A percentile compares a stretch with the other conserved stretches of the same genome.
phyloP scores from a whole-genome alignment of 2,329 filamentous ascomycete species.

The Penicillium sp. region DNA sequence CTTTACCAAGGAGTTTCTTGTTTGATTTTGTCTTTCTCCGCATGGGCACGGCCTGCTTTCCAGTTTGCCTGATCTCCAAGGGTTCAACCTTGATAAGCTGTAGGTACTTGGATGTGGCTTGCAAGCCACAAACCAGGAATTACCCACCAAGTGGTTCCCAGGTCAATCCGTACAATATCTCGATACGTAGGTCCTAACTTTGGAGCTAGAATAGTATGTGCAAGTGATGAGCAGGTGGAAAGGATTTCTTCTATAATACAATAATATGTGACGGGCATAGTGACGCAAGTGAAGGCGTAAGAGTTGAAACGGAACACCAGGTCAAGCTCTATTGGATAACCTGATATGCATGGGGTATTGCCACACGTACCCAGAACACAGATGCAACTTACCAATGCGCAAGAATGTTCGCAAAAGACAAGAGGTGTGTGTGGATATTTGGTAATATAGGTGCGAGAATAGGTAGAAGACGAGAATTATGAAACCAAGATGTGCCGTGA shows the following conservation, averaged over 20 bases:
- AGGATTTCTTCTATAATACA: neutral
- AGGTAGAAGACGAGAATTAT: constrained; percentile 13
- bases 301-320: constrained; percentile 1
- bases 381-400: neutral
- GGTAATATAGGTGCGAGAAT: constrained; percentile 17
- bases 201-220: too few species aligned
- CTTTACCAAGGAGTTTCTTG: constrained; percentile 8
- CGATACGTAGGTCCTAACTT: too few species aligned
- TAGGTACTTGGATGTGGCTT: too few species aligned
- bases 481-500: constrained; percentile 21
- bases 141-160: too few species aligned
- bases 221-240: neutral
- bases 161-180: too few species aligned
- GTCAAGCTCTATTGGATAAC: constrained; percentile 20
- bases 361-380: constrained; percentile 5
- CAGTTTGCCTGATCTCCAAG: constrained; percentile 16
- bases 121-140: too few species aligned
- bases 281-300: neutral
- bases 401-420: neutral
- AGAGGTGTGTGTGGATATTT: constrained; percentile 21
- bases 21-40: constrained; percentile 4
- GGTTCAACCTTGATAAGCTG: neutral
- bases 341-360: constrained; percentile 14
- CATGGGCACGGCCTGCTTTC: constrained; percentile 21
- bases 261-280: neutral